Evolutionary conservation across 2,329 filamentous ascomycete species (phyloP), one percentile per base, ranked within the genome.

Genomic region (Fusarium humuli): DNA sequence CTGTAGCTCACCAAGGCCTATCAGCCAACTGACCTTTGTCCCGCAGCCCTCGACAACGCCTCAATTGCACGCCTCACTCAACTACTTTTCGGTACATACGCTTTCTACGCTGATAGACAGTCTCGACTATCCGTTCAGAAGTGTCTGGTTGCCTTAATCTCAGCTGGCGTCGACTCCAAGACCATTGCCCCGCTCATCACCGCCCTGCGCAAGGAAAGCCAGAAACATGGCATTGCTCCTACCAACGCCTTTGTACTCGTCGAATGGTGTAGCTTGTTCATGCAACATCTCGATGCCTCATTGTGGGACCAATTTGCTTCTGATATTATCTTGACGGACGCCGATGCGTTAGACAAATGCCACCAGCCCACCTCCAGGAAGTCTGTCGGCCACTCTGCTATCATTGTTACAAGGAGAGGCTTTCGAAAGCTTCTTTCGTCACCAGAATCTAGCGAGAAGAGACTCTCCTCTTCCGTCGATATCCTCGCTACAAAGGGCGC

Each of bases 231-330:
- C 68, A 90, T 98, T 74, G 93, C 95, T 32, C 83, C 92, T 18
- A 88, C 87, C 45, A 97, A 90, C 80, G 92, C 94, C 7, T 97
- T 98, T 78, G 93, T 97, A 50, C 84, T 99, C 72, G 86, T 96
- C 16, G 93, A 97, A 79, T 99, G 95, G 95, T 94, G 90, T 79
- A 92, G 91, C 62, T 80, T 95, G 61, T 82, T 98, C 53, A 87
- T 97, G 72, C 90, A 94, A 75, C 86, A 91, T 61, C 84, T 94
- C 32, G 85, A 86, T 49, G 87, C 87, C 18, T 77, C 85, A 12
- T 79, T 87, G 45, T 94, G 90, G 91, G 86, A 88, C 53, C 84
- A 84, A 75, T 90, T 90, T 78, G 88, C 88, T 56, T 76, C 85
- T 70, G 90, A 93, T 34, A 81, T 96, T 44, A 81, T 97, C 29